phyloP scores from a whole-genome alignment of 345 rosid genomes.

The Lepidium aucheri region DNA sequence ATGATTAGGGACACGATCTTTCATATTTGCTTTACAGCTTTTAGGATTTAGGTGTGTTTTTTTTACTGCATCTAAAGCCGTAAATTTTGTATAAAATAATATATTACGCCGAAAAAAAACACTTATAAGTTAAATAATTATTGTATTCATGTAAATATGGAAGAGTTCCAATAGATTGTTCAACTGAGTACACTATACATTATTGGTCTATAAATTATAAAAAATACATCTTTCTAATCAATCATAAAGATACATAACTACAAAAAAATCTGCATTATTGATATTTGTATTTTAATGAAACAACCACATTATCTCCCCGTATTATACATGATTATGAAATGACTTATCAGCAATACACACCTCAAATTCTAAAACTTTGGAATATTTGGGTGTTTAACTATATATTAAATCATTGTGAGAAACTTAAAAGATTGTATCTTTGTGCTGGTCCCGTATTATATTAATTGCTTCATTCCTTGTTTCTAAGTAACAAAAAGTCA shows the following conservation, averaged over 20 bases:
- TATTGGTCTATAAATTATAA: background rate
- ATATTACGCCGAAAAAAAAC: no score
- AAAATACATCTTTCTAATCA: background rate
- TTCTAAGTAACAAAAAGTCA: conserved; percentile 6
- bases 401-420: background rate
- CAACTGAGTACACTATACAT: background rate
- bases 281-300: background rate
- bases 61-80: no score
- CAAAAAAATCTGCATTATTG: background rate
- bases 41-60: no score
- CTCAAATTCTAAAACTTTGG: conserved; percentile 3
- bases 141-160: background rate
- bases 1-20: background rate
- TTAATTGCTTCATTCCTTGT: background rate
- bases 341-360: conserved; percentile 14
- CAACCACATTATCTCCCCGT: conserved; percentile 15
- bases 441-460: background rate
- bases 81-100: no score
- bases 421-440: background rate
- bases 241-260: background rate
- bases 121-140: no score
- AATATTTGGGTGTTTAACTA: conserved; percentile 1
- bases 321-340: conserved; percentile 11
- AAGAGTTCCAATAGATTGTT: background rate
- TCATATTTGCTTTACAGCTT: background rate